These are phyloP conservation scores for Backusella tarrabulga DNA, from an alignment of 192 early-diverging fungal genomes.

Conservation along the genomic window DNA sequence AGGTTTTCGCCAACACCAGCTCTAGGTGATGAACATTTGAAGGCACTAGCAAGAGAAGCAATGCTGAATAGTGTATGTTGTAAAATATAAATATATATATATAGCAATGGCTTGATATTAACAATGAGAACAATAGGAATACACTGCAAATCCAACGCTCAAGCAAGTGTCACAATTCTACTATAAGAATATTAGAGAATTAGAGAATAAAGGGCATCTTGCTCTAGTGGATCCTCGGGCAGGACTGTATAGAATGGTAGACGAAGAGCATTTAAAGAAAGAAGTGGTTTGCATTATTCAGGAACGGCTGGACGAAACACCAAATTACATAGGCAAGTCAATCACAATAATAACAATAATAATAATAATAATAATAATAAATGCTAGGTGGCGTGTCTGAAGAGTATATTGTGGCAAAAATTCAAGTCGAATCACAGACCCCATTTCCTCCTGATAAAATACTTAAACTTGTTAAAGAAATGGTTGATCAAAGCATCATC, in stretches of 20 bases:
- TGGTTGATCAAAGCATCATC: not conserved
- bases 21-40: not conserved
- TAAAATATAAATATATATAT: not conserved
- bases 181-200: not conserved
- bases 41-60: not conserved
- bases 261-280: not conserved
- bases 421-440: not conserved
- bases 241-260: not conserved
- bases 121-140: not conserved
- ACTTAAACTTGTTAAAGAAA: not conserved
- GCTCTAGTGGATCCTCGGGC: not conserved
- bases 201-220: not conserved
- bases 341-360: not conserved
- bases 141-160: not conserved
- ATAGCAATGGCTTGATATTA: not conserved
- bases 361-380: not conserved
- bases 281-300: not conserved
- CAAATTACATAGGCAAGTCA: not conserved
- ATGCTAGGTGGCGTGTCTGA: not conserved
- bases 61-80: not conserved
- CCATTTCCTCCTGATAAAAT: not conserved
- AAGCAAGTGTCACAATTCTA: not conserved
- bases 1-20: not conserved
- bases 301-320: not conserved
- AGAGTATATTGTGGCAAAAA: not conserved